Percentiles rank a stretch among this genome's conserved stretches.
Conservation (phyloP, 352 stramenopile genomes). For the Phytophthora nicotianae region DNA sequence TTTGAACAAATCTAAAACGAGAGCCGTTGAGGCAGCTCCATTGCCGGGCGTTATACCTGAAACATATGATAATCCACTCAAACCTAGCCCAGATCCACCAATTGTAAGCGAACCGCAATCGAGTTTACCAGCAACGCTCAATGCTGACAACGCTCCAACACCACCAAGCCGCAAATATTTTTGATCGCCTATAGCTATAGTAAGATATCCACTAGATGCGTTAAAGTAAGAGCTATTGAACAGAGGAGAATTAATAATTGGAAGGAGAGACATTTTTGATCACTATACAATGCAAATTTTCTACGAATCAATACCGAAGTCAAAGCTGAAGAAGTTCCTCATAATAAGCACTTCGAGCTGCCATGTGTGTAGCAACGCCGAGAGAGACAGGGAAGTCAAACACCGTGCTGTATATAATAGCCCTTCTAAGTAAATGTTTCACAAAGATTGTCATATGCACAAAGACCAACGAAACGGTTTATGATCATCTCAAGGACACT, state of each 20-base stretch:
- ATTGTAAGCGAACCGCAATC: neutral
- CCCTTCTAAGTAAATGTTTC: neutral
- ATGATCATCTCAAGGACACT: neutral
- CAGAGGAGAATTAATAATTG: constrained; percentile 3
- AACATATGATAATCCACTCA: neutral
- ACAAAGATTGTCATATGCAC: neutral
- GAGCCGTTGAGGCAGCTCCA: neutral
- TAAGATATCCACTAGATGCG: neutral
- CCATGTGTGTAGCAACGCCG: neutral
- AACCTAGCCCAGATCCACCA: neutral
- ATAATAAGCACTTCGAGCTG: neutral
- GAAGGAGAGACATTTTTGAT: neutral
- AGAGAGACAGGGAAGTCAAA: neutral
- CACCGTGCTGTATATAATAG: neutral
- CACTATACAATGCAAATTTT: neutral
- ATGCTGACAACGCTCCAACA: neutral
- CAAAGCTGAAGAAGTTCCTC: neutral
- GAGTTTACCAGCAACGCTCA: neutral
- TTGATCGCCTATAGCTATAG: constrained; percentile 1
- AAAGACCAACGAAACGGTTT: neutral
- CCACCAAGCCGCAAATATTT: neutral
- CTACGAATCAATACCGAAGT: neutral
- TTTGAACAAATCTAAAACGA: constrained; percentile 15
- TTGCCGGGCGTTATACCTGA: neutral
- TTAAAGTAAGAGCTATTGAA: constrained; percentile 3